These are phyloP conservation scores for Cantharellus cinnabarinus DNA, from an alignment of 768 basidiomycete genomes.

Conservation along the genomic window DNA sequence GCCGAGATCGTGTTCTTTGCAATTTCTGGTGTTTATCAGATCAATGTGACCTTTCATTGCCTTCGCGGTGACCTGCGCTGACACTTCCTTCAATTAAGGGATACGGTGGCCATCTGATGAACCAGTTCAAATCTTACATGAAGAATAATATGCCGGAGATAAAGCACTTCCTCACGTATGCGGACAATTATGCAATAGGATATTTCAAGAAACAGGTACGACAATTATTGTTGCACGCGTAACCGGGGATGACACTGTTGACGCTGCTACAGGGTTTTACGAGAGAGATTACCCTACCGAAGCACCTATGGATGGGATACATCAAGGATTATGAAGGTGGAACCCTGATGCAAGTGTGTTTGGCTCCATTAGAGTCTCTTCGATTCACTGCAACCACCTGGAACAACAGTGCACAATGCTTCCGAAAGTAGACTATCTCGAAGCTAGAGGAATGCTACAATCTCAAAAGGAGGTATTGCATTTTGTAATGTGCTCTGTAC, in stretches of 20 bases:
- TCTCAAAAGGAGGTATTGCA: slow-evolving; percentile 49
- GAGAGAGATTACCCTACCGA: slow-evolving; percentile 85
- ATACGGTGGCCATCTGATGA: slow-evolving; percentile 96
- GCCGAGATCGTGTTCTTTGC: slow-evolving; percentile 99
- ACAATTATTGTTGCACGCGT: neutral
- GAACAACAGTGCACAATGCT: slow-evolving; percentile 57
- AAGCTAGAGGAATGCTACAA: slow-evolving; percentile 52
- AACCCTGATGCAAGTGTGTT: slow-evolving; percentile 72
- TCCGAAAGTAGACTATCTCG: slow-evolving; percentile 75
- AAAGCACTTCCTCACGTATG: slow-evolving; percentile 93
- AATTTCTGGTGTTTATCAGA: slow-evolving; percentile 88
- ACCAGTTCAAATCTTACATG: slow-evolving; percentile 90
- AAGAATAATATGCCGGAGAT: slow-evolving; percentile 63
- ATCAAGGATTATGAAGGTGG: slow-evolving; percentile 99
- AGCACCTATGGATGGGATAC: slow-evolving; percentile 90
- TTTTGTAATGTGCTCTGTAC: neutral
- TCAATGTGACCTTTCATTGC: slow-evolving; percentile 42
- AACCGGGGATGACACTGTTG: neutral
- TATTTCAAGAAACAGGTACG: slow-evolving; percentile 87
- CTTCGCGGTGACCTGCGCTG: neutral
- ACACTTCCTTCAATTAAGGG: slow-evolving; percentile 34
- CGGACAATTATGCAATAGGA: slow-evolving; percentile 96
- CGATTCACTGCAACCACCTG: neutral
- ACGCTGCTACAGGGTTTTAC: slow-evolving; percentile 45
- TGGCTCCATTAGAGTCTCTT: neutral